Base-by-base conservation (phyloP, 2,329 filamentous ascomycete species). In the Fusarium denticulatum region DNA sequence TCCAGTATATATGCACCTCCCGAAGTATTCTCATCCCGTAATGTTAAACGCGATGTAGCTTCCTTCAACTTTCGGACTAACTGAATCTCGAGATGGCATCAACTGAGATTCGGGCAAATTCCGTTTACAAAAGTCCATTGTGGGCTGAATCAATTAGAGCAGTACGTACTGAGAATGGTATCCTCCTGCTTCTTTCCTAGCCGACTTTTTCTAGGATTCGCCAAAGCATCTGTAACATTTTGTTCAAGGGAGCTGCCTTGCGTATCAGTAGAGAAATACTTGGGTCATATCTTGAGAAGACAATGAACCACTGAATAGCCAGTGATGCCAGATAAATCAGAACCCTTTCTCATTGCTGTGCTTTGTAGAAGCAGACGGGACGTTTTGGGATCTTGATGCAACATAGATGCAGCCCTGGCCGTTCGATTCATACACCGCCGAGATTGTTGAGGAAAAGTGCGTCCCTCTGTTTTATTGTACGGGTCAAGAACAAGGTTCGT, bases 11-110 rank as follows among this genome's bases (percentile, higher is more conserved):
- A 26, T 58, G 34, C 50, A 64, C 50, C 53, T 70, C 65, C 74
- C 73, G 64, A 66, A 24, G 42, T 37, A 76, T 75, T 72, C 63
- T 76, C 65, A 63, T 74, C 57, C 37, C 26, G 37, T 46, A 12
- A 67, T 57, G 43, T 61, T 52, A 55, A 62, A 55, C 50, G 53
- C 52, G 60, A 59, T 56, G 46, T 36, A 45, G 39, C 53, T 28
- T 52, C 39, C 32, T 55, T 46, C 32, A 49, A 40, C 36, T 58
- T 49, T 43, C 39, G 28, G 52, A 43, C 49, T 37, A 36, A 53
- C 52, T 36, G 37, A 39, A 39, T 20, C 24, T 45, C 36, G 46
- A 42, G 57, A 68, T 57, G 46, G 55, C n/a, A 57, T 42, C 50
- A 55, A 43, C 49, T 40, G 22, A 56, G 22, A 58, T 67, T 75